A percentile compares a stretch with the other conserved stretches of the same genome.
These are phyloP conservation scores for Leccinum truebloodii DNA, from an alignment of 768 basidiomycete species.

Conservation along the genomic window DNA sequence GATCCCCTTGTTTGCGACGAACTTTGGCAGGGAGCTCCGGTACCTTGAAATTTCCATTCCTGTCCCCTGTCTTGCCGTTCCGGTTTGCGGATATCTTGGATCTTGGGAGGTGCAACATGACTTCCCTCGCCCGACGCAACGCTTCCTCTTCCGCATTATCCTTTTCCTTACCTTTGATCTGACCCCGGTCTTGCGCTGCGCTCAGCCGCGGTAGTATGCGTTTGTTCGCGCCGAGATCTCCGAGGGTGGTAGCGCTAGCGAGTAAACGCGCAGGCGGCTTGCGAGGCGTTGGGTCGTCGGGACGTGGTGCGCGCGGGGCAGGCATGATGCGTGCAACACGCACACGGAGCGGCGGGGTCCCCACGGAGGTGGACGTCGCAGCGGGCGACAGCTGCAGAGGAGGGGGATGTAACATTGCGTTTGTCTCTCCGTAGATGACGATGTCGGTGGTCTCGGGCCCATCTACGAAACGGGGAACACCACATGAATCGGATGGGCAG, in stretches of 20 bases:
- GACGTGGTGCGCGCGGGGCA: slow-evolving; percentile 51
- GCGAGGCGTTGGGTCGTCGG: slow-evolving; percentile 80
- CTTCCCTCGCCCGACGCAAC: slow-evolving; percentile 36
- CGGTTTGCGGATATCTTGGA: slow-evolving; percentile 13
- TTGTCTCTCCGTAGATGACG: slow-evolving; percentile 50
- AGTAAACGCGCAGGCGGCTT: slow-evolving; percentile 49
- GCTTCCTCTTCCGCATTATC: slow-evolving; percentile 31
- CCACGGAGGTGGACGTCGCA: slow-evolving; percentile 20
- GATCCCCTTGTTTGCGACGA: slow-evolving; percentile 17
- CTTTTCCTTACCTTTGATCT: slow-evolving; percentile 19
- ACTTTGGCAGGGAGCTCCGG: slow-evolving; percentile 44
- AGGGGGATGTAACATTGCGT: slow-evolving; percentile 10
- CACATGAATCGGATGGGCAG: background rate
- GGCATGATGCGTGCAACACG: slow-evolving; percentile 59
- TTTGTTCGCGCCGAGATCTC: slow-evolving; percentile 22
- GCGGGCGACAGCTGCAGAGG: slow-evolving; percentile 12
- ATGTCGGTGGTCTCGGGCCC: slow-evolving; percentile 70
- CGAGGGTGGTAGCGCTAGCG: slow-evolving; percentile 5
- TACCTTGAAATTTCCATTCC: slow-evolving; percentile 42
- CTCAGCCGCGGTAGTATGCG: slow-evolving; percentile 21
- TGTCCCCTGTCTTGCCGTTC: slow-evolving; percentile 10
- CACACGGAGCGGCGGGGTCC: slow-evolving; percentile 36
- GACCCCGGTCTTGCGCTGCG: slow-evolving; percentile 1
- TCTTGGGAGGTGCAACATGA: slow-evolving; percentile 41
- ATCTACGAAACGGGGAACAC: slow-evolving; percentile 37